A percentile compares a stretch with the other conserved stretches of the same genome.
Evolutionary conservation across 169 alveolate genomes (phyloP).

Genomic region (Blepharisma undulans): DNA sequence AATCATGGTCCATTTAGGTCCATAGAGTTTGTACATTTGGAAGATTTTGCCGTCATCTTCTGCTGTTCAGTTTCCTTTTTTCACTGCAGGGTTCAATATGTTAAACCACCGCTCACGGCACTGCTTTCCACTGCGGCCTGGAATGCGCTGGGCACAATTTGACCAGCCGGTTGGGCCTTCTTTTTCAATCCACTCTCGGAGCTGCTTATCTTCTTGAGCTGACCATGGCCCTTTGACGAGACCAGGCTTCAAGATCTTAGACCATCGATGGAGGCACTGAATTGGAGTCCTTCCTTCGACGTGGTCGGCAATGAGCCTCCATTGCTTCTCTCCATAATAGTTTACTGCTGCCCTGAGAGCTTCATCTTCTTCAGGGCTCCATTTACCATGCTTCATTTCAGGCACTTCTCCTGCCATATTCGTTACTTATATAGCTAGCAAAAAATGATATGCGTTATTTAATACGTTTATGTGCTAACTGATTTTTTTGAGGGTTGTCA

Average conservation of each 20-base stretch:
- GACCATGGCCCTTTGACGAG: conserved; percentile 67
- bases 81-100: conserved; percentile 61
- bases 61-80: conserved; percentile 64
- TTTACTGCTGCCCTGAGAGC: conserved; percentile 59
- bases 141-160: conserved; percentile 39
- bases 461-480: neutral
- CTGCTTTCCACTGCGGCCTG: conserved; percentile 36
- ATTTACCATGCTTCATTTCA: conserved; percentile 46
- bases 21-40: conserved; percentile 53
- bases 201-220: conserved; percentile 57
- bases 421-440: neutral
- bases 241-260: conserved; percentile 80
- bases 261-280: conserved; percentile 81
- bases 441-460: neutral
- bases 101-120: conserved; percentile 64
- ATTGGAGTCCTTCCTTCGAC: conserved; percentile 77
- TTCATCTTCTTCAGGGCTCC: conserved; percentile 62
- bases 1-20: conserved; percentile 83
- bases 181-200: conserved; percentile 53
- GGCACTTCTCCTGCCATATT: neutral
- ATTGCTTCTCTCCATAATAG: conserved; percentile 71
- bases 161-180: conserved; percentile 66
- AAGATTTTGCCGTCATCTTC: conserved; percentile 67
- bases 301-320: conserved; percentile 75
- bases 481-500: neutral